Conservation (phyloP, 2,329 filamentous ascomycete species). For the Cordyceps farinosa region DNA sequence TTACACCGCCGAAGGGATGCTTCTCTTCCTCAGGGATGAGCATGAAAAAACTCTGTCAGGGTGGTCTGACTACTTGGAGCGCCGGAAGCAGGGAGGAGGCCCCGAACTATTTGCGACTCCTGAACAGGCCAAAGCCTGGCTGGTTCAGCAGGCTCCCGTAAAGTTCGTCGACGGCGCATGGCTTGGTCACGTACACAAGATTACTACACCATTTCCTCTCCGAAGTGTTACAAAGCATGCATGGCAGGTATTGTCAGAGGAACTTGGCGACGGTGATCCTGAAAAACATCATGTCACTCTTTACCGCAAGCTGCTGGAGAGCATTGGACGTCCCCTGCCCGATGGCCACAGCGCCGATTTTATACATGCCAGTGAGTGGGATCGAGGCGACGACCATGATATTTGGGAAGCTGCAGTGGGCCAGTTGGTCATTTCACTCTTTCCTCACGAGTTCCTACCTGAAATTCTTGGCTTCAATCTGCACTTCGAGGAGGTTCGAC, state of each 20-base stretch:
- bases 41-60: not conserved
- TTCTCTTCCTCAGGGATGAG: not conserved
- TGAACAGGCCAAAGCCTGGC: not conserved
- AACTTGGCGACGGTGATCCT: constrained; percentile 12
- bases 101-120: not conserved
- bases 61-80: constrained; percentile 2
- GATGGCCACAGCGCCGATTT: not conserved
- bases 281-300: constrained; percentile 8
- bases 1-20: not conserved
- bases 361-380: not conserved
- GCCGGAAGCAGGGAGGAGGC: not conserved
- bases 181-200: constrained; percentile 13
- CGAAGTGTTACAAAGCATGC: constrained; percentile 6
- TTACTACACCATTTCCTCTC: not conserved
- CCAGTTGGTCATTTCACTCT: constrained; percentile 43
- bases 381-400: not conserved
- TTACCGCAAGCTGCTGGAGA: constrained; percentile 1
- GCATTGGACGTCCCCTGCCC: not conserved
- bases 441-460: constrained; percentile 44
- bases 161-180: constrained; percentile 19
- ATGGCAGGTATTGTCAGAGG: constrained; percentile 14
- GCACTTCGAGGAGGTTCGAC: constrained; percentile 41
- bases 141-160: constrained; percentile 14
- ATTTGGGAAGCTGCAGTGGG: constrained; percentile 42
- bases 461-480: constrained; percentile 49